Evolutionary conservation across 1,284 basidiomycete genomes (phyloP).

Genomic region (Microbotryum intermedium): DNA sequence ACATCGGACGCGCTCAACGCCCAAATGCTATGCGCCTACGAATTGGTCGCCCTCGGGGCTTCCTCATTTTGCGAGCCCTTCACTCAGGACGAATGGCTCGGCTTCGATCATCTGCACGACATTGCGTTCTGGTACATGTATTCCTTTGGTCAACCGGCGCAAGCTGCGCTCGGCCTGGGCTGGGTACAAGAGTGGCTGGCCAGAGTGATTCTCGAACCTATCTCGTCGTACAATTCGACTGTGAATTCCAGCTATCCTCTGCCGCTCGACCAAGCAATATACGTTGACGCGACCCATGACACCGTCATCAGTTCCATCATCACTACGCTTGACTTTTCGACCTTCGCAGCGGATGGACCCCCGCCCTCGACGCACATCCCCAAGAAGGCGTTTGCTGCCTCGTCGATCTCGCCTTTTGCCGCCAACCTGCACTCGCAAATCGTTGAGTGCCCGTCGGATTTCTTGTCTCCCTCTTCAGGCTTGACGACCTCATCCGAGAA

Average conservation of each 20-base stretch:
- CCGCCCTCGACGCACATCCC: slow-evolving; percentile 65
- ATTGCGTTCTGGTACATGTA: slow-evolving; percentile 43
- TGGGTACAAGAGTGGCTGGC: slow-evolving; percentile 40
- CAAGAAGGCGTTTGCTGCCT: slow-evolving; percentile 46
- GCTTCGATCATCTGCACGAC: slow-evolving; percentile 50
- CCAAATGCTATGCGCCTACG: slow-evolving; percentile 51
- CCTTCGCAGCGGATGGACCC: slow-evolving; percentile 57
- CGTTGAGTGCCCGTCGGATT: slow-evolving; percentile 44
- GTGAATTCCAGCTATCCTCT: slow-evolving; percentile 42
- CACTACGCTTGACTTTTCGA: slow-evolving; percentile 56
- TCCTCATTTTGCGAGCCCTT: slow-evolving; percentile 50
- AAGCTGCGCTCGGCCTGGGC: slow-evolving; percentile 41
- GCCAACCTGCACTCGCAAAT: slow-evolving; percentile 55
- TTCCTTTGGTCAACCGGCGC: slow-evolving; percentile 38
- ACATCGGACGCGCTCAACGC: slow-evolving; percentile 54
- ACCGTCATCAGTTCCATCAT: slow-evolving; percentile 37
- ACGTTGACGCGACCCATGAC: slow-evolving; percentile 52
- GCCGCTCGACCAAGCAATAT: slow-evolving; percentile 54
- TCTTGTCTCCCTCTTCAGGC: slow-evolving; percentile 31
- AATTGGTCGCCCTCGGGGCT: slow-evolving; percentile 47
- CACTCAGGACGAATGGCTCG: slow-evolving; percentile 58
- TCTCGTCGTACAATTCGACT: slow-evolving; percentile 50
- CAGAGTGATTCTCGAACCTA: slow-evolving; percentile 47
- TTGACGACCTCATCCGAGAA: slow-evolving; percentile 32
- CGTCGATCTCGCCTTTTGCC: slow-evolving; percentile 50